Conservation (phyloP, 805 yeast species). For the Yamadazyma endophytica region DNA sequence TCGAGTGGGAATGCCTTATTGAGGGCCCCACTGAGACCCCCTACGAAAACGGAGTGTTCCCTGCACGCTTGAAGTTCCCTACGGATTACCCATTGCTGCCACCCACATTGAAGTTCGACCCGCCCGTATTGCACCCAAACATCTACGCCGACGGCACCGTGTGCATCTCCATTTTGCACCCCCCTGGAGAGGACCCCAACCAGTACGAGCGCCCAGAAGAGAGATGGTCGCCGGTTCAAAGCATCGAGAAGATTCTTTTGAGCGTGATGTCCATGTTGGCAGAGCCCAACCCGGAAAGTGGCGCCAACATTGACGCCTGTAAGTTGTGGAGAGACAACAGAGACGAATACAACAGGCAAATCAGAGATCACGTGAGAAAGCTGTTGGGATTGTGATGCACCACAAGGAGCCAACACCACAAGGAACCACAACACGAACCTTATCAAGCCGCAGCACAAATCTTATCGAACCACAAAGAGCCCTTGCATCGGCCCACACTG, state of each 20-base stretch:
- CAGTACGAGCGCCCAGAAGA: slow-evolving; percentile 95
- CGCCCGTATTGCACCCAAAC: slow-evolving; percentile 89
- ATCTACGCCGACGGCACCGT: slow-evolving; percentile 93
- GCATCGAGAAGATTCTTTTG: slow-evolving; percentile 91
- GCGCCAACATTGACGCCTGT: slow-evolving; percentile 80
- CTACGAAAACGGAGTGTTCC: slow-evolving; percentile 84
- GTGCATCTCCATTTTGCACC: slow-evolving; percentile 90
- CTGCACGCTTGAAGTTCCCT: slow-evolving; percentile 71
- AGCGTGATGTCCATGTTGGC: slow-evolving; percentile 96
- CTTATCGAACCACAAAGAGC: too few species aligned
- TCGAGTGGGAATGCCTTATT: slow-evolving; percentile 78
- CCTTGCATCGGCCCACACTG: too few species aligned
- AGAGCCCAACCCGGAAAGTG: slow-evolving; percentile 94
- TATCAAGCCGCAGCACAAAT: too few species aligned
- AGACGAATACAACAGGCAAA: slow-evolving; percentile 59
- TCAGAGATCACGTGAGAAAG: slow-evolving; percentile 62
- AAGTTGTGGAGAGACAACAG: slow-evolving; percentile 90
- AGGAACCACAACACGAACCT: too few species aligned
- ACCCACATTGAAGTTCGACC: slow-evolving; percentile 69
- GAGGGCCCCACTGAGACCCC: slow-evolving; percentile 85
- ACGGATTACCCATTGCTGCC: slow-evolving; percentile 80
- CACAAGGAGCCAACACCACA: too few species aligned
- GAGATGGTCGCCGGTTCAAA: slow-evolving; percentile 97
- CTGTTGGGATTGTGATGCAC: slow-evolving; percentile 59
- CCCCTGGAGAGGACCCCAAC: slow-evolving; percentile 97